Evolutionary conservation across 2,329 filamentous ascomycete species (phyloP).

Genomic region (Colletotrichum eleusines): DNA sequence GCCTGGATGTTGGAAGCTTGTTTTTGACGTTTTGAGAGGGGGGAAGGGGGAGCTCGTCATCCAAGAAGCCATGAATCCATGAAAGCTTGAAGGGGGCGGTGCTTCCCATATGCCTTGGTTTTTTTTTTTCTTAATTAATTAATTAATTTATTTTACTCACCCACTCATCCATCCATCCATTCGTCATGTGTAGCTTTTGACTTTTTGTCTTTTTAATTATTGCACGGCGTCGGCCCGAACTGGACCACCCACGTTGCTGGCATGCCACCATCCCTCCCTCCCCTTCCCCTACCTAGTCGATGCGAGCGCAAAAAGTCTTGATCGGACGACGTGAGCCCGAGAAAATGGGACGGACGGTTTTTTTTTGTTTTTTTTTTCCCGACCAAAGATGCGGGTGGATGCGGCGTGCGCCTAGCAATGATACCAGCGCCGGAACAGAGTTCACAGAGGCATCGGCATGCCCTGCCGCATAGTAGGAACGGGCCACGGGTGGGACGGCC

Average conservation of each 20-base stretch:
- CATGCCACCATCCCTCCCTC: background rate
- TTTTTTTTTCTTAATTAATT: background rate
- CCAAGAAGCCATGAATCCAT: no score
- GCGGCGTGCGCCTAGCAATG: background rate
- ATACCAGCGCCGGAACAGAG: background rate
- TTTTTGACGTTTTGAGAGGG: background rate
- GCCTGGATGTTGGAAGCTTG: background rate
- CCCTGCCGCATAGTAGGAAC: no score
- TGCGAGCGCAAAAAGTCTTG: no score
- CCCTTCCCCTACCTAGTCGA: no score
- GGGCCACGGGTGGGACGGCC: no score
- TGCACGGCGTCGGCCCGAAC: background rate
- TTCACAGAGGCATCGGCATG: background rate
- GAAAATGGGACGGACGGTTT: background rate
- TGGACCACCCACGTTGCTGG: background rate
- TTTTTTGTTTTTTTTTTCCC: background rate
- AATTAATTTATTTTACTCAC: no score
- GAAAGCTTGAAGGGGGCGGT: no score
- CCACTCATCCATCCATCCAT: no score
- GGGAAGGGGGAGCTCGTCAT: background rate
- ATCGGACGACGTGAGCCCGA: background rate
- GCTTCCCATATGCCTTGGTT: background rate
- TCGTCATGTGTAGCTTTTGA: fast-evolving
- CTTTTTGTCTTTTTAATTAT: no score
- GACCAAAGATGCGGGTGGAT: background rate